Evolutionary conservation across 1,139 yeast genomes (phyloP).

Genomic region (Maudiozyma humilis): DNA sequence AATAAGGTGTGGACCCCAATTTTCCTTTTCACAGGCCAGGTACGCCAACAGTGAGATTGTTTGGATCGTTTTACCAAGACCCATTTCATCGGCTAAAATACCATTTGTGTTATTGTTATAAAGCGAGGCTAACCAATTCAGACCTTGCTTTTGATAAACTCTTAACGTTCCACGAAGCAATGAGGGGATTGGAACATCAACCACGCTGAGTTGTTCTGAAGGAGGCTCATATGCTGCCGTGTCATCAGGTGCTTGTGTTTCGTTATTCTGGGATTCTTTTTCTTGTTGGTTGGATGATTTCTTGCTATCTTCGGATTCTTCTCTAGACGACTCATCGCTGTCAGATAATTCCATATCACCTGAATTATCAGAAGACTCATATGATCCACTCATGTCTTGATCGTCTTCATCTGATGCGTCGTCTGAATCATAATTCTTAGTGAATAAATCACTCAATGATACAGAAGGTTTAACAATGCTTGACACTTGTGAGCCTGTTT

Average conservation of each 20-base stretch:
- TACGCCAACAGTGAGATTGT: conserved; percentile 82
- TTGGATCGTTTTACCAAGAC: conserved; percentile 94
- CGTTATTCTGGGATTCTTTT: conserved; percentile 5
- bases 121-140: conserved; percentile 93
- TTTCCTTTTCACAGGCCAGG: conserved; percentile 84
- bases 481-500: not conserved
- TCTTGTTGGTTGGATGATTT: no score
- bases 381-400: conserved; percentile 5
- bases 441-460: conserved; percentile 4
- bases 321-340: not conserved
- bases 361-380: not conserved
- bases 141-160: conserved; percentile 90
- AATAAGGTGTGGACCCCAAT: conserved; percentile 97
- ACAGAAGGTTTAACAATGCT: not conserved
- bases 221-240: conserved; percentile 12
- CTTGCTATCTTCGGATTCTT: no score
- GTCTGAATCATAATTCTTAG: not conserved
- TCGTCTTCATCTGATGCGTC: conserved; percentile 17
- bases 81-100: conserved; percentile 98
- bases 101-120: conserved; percentile 93
- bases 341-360: not conserved
- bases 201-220: conserved; percentile 43
- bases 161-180: conserved; percentile 75
- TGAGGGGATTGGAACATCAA: conserved; percentile 66
- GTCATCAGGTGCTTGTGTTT: conserved; percentile 1